Evolutionary conservation across 331 rosid genomes (phyloP).

Genomic region (Telfairia occidentalis): DNA sequence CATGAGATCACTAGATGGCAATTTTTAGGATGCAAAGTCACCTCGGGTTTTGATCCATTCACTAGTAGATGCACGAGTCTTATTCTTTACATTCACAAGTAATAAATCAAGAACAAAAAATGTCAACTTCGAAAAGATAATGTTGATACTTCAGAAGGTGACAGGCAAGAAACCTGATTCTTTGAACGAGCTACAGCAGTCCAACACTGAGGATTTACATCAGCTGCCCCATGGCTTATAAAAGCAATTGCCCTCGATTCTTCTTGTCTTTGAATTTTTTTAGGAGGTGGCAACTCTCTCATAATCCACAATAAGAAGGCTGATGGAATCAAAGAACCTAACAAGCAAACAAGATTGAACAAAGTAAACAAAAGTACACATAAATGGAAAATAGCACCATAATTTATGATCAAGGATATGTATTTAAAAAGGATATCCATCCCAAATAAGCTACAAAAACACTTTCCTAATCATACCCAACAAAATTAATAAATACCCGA

Average conservation of each 20-base stretch:
- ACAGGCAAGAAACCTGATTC: constrained; percentile 32
- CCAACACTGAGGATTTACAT: constrained; percentile 25
- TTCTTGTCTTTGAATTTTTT: constrained; percentile 20
- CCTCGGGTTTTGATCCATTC: background rate
- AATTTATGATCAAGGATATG: background rate
- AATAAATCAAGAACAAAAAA: background rate
- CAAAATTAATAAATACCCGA: no score
- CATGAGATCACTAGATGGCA: background rate
- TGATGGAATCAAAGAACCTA: constrained; percentile 58
- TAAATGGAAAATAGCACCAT: background rate
- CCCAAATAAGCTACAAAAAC: no score
- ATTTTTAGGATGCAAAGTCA: background rate
- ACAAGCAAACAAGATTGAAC: background rate
- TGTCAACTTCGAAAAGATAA: background rate
- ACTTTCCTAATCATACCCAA: background rate
- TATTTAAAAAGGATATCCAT: background rate
- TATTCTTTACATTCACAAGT: background rate
- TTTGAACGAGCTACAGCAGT: constrained; percentile 29
- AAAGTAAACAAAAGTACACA: background rate
- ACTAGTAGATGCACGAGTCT: background rate
- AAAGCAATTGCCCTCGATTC: constrained; percentile 39
- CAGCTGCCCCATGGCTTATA: constrained; percentile 26
- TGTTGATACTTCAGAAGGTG: background rate
- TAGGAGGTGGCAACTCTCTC: constrained; percentile 54
- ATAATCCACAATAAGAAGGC: constrained; percentile 56